A percentile compares a stretch with the other conserved stretches of the same genome.
Evolutionary conservation across 306 rosid species (phyloP).

Genomic region (Luffa aegyptiaca): DNA sequence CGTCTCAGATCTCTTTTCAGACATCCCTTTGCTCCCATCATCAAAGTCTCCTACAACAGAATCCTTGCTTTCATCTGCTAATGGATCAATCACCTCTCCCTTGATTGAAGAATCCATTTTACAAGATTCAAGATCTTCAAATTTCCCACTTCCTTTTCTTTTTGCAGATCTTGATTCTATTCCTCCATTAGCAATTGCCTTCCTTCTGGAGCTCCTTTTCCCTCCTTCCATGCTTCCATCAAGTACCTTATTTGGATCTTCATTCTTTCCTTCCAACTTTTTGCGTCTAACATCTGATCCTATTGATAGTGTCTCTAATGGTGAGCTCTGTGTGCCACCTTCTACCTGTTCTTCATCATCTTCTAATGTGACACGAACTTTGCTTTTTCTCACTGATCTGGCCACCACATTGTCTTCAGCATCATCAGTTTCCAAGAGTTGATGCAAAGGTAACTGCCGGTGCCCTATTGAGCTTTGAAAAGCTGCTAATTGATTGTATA

Average conservation of each 20-base stretch:
- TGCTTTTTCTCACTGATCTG: slow-evolving; percentile 1
- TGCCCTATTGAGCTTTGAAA: slow-evolving; percentile 32
- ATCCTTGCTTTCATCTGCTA: slow-evolving; percentile 8
- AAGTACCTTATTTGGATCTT: not conserved
- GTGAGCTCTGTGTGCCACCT: not conserved
- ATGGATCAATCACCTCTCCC: not conserved
- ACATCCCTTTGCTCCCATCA: slow-evolving; percentile 9
- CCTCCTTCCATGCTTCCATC: not conserved
- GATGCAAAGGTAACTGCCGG: slow-evolving; percentile 32
- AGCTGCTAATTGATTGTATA: slow-evolving; percentile 30
- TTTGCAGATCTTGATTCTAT: slow-evolving; percentile 9
- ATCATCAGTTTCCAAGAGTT: slow-evolving; percentile 19
- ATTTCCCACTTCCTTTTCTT: slow-evolving; percentile 15
- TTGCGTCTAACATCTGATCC: not conserved
- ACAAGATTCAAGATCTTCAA: slow-evolving; percentile 5
- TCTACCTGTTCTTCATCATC: not conserved
- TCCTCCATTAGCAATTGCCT: not conserved
- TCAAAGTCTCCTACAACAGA: not conserved
- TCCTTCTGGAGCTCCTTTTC: not conserved
- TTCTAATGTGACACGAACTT: not conserved
- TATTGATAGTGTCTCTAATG: not conserved
- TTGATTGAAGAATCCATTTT: slow-evolving; percentile 2
- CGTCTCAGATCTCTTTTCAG: slow-evolving; percentile 31
- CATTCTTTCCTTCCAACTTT: slow-evolving; percentile 6
- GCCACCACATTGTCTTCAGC: slow-evolving; percentile 5